Base-by-base conservation (phyloP, 768 basidiomycete genomes). In the Psilocybe subaeruginosa region DNA sequence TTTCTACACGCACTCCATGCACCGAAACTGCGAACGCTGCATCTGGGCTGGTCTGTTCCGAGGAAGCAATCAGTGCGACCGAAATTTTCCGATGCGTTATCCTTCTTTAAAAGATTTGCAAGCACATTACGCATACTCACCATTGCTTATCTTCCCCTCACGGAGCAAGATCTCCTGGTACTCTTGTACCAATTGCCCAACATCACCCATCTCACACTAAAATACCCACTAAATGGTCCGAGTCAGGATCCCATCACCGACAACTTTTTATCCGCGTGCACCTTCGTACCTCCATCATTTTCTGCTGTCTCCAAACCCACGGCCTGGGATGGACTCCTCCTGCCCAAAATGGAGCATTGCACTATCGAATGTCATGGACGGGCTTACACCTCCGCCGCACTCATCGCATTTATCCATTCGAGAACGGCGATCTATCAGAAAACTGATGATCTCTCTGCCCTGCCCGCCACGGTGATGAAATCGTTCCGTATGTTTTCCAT, bases 111-210 rank as follows among this genome's bases (percentile, higher is more conserved):
- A 30, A 54, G 60, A 8, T 64, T 73, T 27, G 65, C 71, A 30
- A 46, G 61, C 1, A 70, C 76, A 43, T 70, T 81, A 5, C 64
- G 65, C 17, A 60, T 65, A 14, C 72, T 83, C 50, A 67, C 63
- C 33, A 62, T 83, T 5, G 64, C 71, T 11, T 80, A 80, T 59
- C 71, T 81, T 41, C 80, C 80, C 6, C 43, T 80, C 49, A 68
- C 71, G 16, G 76, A 78, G 56, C 53, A 51, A 35, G 68, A 77
- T 41, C 58, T 80, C 9, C 35, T 78, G 19, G 66, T 69, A 27
- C 74, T 70, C 56, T 61, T 83, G n/a, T 54, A 60, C 30, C 63
- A 63, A 17, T 56, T 79, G 16, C 72, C 76, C 16, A 54, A 59
- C 4, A 61, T 81, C 29, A 67, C 61, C 9, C 59, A 66, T 37